Evolutionary conservation across 2,329 filamentous ascomycete genomes (phyloP).

Genomic region (Plectosphaerella plurivora): DNA sequence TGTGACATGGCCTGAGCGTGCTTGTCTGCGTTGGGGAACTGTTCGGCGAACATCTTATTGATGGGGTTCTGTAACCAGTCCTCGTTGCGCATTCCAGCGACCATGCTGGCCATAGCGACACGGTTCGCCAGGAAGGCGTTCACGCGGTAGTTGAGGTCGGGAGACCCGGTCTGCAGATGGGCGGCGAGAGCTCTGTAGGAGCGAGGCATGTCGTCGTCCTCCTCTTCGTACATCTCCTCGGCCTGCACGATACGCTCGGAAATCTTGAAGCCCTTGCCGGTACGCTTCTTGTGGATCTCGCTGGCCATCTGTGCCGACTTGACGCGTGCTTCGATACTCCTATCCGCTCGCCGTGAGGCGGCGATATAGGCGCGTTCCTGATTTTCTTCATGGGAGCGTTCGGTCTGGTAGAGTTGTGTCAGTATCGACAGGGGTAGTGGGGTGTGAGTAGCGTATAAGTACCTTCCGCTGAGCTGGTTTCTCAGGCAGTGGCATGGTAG

Average conservation of each 20-base stretch:
- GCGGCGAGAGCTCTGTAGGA: constrained; percentile 61
- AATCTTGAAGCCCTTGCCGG: constrained; percentile 75
- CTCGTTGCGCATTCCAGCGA: constrained; percentile 25
- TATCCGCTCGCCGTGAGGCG: constrained; percentile 80
- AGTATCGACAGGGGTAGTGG: neutral
- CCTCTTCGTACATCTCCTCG: constrained; percentile 95
- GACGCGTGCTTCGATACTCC: constrained; percentile 80
- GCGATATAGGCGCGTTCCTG: constrained; percentile 89
- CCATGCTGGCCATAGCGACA: constrained; percentile 36
- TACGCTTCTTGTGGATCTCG: constrained; percentile 83
- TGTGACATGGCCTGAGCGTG: constrained; percentile 19
- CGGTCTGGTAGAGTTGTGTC: constrained; percentile 44
- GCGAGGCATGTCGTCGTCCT: constrained; percentile 74
- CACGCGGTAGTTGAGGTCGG: constrained; percentile 58
- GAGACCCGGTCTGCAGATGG: constrained; percentile 55
- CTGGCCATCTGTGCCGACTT: constrained; percentile 85
- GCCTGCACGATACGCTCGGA: constrained; percentile 73
- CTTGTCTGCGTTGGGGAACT: constrained; percentile 34
- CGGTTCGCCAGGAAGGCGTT: constrained; percentile 41
- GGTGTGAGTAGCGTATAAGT: constrained; percentile 5
- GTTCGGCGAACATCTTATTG: constrained; percentile 40
- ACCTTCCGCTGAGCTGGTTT: constrained; percentile 19
- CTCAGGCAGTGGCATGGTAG: constrained; percentile 24
- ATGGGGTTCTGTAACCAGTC: constrained; percentile 40
- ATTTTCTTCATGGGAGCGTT: constrained; percentile 75